Evolutionary conservation across 257 asterid genomes (phyloP), one percentile per base, ranked within the genome.

Genomic region (Catharanthus roseus): DNA sequence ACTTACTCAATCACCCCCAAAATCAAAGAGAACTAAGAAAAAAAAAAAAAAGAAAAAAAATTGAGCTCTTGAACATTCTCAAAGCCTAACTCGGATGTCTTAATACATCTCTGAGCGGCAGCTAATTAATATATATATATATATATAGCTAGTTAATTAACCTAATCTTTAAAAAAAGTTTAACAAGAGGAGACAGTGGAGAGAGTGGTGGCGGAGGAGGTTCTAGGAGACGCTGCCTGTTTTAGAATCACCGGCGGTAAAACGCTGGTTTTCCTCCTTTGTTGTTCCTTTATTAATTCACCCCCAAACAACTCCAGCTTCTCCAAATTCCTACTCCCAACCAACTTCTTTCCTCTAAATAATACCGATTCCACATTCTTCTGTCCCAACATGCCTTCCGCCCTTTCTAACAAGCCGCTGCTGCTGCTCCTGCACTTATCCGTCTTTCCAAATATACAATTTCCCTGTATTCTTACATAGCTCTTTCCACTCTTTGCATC

Each of bases 391-490:
- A 89, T 87, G 16, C 82, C 85, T 29, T 90, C 91, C 21, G 78
- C 84, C 65, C 67, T 47, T 2, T 28, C 76, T 77, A 24, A 39
- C 0, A 24, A 34, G 38, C 49, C 36, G 58, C 28, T 53, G 57
- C 51, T 33, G 68, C n/a, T 71, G 50, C 19, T 71, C 69, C 24
- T 64, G 3, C 33, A 1, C 34, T 50, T 23, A 34, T 21, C 2
- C 36, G 13, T 23, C 51, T 34, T 67, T 5, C 68, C 67, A 28
- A 69, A 36, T 3, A 73, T 76, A 33, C 83, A 86, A 68, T 84
- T 87, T 41, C 89, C 96, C 67, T 91, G 95, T 55, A 91, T 79
- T 31, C 97, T 78, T 4, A 88, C 84, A 61, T 91, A 91, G 73
- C 83, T 91, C 15, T 58, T 80, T 21, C 89, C 77, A 1, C 12